Base-by-base conservation (phyloP, 805 yeast genomes). In the Metschnikowia matae region DNA sequence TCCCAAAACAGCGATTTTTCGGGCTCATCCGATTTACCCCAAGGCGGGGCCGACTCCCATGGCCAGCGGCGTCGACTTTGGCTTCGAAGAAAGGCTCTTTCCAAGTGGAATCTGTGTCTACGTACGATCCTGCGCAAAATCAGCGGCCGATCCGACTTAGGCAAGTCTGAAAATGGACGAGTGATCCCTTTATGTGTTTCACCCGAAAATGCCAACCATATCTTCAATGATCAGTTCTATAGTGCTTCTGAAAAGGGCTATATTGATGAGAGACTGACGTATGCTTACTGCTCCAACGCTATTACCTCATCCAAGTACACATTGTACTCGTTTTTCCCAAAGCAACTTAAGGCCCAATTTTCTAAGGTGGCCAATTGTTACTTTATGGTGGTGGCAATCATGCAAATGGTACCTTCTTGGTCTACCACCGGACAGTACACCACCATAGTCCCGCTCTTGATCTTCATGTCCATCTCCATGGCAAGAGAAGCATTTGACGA, bases 381-480 rank as follows among this genome's bases (percentile, higher is more conserved):
- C 66, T 94, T 94, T 68, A 70, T 94, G 79, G 75, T 83, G 2
- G 94, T 94, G 15, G 91, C 98, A 2, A 86, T 94, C 54, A 73
- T 94, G 74, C 99, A 94, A 65, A 84, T 92, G 91, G 85, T 94
- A 44, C 98, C 99, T 0, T 82, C 90, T 2, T 94, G 97, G 97
- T 89, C 97, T 1, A 89, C 99, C 5, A 94, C 99, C 0, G 99
- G 98, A 52, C 86, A 90, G 11, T 89, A 83, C 63, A 94, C 98
- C 3, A 94, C 99, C 1, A 92, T 94, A 59, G 78, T 91, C 38
- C 98, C 99, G 1, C 74, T 94, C 50, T 71, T 84, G 66, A 79
- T 94, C 5, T 94, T 94, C 66, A 88, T 94, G 70, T 75, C 89
- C 6, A 87, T 94, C 26, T 89, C 98, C 0, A 90, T 92, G 69